Base-by-base conservation (phyloP, 2,329 filamentous ascomycete genomes). In the Alternaria burnsii region DNA sequence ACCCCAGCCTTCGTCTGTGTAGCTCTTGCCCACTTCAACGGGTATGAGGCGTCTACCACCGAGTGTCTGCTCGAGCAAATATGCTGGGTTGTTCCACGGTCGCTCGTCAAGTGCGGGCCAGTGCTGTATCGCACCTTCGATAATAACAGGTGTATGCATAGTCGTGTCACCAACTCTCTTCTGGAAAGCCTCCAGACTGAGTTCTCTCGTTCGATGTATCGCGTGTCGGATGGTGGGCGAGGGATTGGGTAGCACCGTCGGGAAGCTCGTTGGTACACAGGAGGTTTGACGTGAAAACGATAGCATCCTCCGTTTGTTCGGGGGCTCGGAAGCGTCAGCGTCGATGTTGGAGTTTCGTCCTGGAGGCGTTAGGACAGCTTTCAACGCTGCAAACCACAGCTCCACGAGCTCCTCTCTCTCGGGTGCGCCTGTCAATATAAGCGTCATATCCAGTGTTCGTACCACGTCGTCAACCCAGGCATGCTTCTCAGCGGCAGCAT, bases 1-100 rank as follows among this genome's bases (percentile, higher is more conserved):
- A 0, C 89, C 88, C 94, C 94, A 97, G 22, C 84, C 89, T 20
- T 87, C 86, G 65, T 97, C 93, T 1, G 93, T 94, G 73, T 98
- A 99, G 72, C 91, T 95, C 47, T 91, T 84, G 0, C 95, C 94
- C 2, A 95, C 78, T 76, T 98, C 94, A 3, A 97, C 86, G 0
- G 94, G 94, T 0, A 98, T 91, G 0, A 97, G 85, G 11, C 95
- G 85, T 32, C 89, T 83, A 0, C 95, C 95, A 3, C 83, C 86
- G 36, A 97, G 87, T 0, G 94, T 97, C 56, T 83, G 85, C 11
- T 86, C 83, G 11, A 93, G 82, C 58, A 97, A 87, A 76, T 97
- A 97, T 0, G 82, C 81, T 0, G 89, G 88, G n/a, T 84, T 87
- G 9, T 81, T 83, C 95, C 95, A 99, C 0, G 88, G 86, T 1